phyloP scores from a whole-genome alignment of 441 rosid genomes.

The Mallotus japonicus region DNA sequence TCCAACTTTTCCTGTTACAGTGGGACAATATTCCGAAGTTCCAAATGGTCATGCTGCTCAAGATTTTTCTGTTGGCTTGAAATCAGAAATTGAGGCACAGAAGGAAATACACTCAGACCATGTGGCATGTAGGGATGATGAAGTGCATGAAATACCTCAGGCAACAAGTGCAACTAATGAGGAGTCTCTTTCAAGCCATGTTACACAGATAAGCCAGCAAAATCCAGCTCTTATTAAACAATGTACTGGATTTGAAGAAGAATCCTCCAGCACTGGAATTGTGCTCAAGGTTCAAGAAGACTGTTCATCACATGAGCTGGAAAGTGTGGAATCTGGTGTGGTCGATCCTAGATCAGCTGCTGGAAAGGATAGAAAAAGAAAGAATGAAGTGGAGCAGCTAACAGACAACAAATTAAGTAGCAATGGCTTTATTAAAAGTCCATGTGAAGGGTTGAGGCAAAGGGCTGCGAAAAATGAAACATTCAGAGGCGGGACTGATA shows the following conservation, averaged over 20 bases:
- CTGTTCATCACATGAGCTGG: slow-evolving; percentile 33
- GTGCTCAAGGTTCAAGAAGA: slow-evolving; percentile 26
- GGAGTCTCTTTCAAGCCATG: slow-evolving; percentile 26
- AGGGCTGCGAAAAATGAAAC: slow-evolving; percentile 48
- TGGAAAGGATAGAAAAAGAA: slow-evolving; percentile 53
- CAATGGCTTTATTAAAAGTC: slow-evolving; percentile 71
- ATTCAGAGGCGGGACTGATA: slow-evolving; percentile 24
- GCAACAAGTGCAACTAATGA: slow-evolving; percentile 26
- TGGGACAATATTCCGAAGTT: slow-evolving; percentile 35
- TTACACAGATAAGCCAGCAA: slow-evolving; percentile 16
- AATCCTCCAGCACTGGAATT: slow-evolving; percentile 11
- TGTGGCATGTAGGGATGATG: slow-evolving; percentile 29
- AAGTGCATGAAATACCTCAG: slow-evolving; percentile 20
- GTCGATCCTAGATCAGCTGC: slow-evolving; percentile 22
- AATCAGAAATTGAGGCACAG: slow-evolving; percentile 3
- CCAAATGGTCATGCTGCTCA: slow-evolving; percentile 21
- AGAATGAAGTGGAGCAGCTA: slow-evolving; percentile 45
- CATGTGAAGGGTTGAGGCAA: slow-evolving; percentile 98
- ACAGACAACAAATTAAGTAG: slow-evolving; percentile 30
- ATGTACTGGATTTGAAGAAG: slow-evolving; percentile 34
- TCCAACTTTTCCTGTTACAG: slow-evolving; percentile 9
- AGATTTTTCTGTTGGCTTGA: slow-evolving; percentile 12
- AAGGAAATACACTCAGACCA: slow-evolving; percentile 23
- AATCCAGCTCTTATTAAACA: slow-evolving; percentile 26
- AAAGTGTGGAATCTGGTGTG: slow-evolving; percentile 23